Evolutionary conservation across 2,329 filamentous ascomycete species (phyloP), one percentile per base, ranked within the genome.

Genomic region (Phoma sp.): DNA sequence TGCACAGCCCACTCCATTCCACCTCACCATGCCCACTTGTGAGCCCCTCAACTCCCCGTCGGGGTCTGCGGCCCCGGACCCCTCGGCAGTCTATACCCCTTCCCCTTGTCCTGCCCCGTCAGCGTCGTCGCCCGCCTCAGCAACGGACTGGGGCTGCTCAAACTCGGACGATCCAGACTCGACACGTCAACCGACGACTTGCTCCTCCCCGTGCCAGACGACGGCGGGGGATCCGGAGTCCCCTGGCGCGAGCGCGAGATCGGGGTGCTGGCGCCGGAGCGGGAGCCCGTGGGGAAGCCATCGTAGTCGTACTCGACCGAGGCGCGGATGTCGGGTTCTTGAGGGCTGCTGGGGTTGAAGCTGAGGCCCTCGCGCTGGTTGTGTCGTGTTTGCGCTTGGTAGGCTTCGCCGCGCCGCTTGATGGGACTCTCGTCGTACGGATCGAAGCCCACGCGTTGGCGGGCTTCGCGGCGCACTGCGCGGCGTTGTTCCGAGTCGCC

Each of bases 381-480:
- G 24, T 67, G 61, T 2, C 36, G 22, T 1, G 37, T 13, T 2
- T 25, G 72, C 48, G 83, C 82, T 42, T 86, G 80, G 60, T 89
- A 88, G n/a, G 86, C 85, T 66, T 89, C 87, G 2, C 85, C 85
- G 2, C 84, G 78, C 10, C 80, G 78, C 68, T 89, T 89, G 46
- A 89, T 78, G 0, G 87, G 87, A 52, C 84, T 87, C 68, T 90
- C 87, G 55, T 89, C 85, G 68, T 89, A 90, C 0, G 87, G 87
- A 67, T 90, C 87, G 73, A 89, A 90, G 10, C 87, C 87, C 0
- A 90, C 85, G 42, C 84, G 78, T 43, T 80, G 75, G 22, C 84
- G 73, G 4, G 87, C 87, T 58, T 88, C 85, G 4, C 80, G 75
- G 11, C 87, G 79, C 1, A 86, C 78, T 0, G 81, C 79, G 47